These are phyloP conservation scores for Nepenthes mirabilis DNA, from an alignment of 148 eudicot genomes.

Conservation along the genomic window DNA sequence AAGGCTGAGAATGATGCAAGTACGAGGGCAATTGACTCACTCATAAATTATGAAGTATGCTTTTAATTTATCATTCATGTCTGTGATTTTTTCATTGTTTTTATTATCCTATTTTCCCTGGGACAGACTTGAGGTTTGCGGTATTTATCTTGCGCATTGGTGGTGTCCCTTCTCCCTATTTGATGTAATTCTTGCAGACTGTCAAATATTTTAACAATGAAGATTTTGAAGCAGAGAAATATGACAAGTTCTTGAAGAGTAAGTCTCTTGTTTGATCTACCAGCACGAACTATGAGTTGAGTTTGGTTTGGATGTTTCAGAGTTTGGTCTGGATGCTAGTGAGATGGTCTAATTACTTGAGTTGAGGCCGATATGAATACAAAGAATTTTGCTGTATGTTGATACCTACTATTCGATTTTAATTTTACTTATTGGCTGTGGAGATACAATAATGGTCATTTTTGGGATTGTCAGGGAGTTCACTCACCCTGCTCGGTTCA, in stretches of 20 bases:
- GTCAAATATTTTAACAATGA: constrained; percentile 97
- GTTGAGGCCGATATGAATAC: too few species aligned
- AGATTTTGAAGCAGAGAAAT: constrained; percentile 68
- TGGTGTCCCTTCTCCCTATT: background rate
- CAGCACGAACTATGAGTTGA: background rate
- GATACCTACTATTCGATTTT: too few species aligned
- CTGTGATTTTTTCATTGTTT: background rate
- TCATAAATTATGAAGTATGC: constrained; percentile 84
- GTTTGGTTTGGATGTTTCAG: too few species aligned
- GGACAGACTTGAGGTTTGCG: background rate
- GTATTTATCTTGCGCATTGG: background rate
- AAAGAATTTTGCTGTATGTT: too few species aligned
- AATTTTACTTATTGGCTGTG: too few species aligned
- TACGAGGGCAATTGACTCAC: constrained; percentile 90
- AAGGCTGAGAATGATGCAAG: constrained; percentile 97
- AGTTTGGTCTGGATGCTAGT: too few species aligned
- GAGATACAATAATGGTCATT: too few species aligned
- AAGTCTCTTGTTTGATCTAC: constrained; percentile 25
- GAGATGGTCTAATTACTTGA: too few species aligned
- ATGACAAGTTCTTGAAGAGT: constrained; percentile 79
- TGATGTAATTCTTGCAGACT: constrained; percentile 35
- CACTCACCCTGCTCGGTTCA: too few species aligned
- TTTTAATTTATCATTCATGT: constrained; percentile 1
- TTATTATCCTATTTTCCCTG: background rate
- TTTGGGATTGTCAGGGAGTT: too few species aligned